phyloP scores from a whole-genome alignment of 345 rosid species.

The Euphorbia lathyris region DNA sequence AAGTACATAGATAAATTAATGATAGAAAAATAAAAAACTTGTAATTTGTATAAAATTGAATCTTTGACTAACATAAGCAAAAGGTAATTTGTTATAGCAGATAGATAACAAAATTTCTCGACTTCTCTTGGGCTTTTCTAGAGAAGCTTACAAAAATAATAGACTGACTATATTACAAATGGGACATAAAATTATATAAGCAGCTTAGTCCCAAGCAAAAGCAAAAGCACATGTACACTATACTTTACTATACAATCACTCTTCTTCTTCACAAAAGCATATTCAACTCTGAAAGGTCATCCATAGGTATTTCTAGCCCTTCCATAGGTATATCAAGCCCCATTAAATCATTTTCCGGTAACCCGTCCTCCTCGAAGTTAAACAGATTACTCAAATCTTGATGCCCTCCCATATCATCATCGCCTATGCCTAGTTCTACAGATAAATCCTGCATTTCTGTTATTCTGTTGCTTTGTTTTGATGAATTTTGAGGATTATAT shows the following conservation, averaged over 20 bases:
- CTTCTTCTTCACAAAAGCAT: conserved; percentile 27
- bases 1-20: no score
- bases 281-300: conserved; percentile 44
- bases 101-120: conserved; percentile 25
- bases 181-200: conserved; percentile 26
- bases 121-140: conserved; percentile 16
- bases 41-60: no score
- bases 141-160: conserved; percentile 39
- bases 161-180: conserved; percentile 42
- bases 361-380: conserved; percentile 46
- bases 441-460: conserved; percentile 29
- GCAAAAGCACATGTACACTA: conserved; percentile 36
- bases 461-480: conserved; percentile 22
- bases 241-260: not conserved
- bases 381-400: conserved; percentile 40
- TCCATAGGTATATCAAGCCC: conserved; percentile 36
- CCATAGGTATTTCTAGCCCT: conserved; percentile 50
- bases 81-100: conserved; percentile 17
- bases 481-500: conserved; percentile 15
- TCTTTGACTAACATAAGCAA: conserved; percentile 1
- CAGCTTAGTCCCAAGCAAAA: conserved; percentile 22
- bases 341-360: conserved; percentile 39
- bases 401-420: conserved; percentile 23
- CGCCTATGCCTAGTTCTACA: conserved; percentile 34
- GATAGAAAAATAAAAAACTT: no score